Base-by-base conservation (phyloP, 176 grass and related monocot genomes). In the Oryza glumipatula region DNA sequence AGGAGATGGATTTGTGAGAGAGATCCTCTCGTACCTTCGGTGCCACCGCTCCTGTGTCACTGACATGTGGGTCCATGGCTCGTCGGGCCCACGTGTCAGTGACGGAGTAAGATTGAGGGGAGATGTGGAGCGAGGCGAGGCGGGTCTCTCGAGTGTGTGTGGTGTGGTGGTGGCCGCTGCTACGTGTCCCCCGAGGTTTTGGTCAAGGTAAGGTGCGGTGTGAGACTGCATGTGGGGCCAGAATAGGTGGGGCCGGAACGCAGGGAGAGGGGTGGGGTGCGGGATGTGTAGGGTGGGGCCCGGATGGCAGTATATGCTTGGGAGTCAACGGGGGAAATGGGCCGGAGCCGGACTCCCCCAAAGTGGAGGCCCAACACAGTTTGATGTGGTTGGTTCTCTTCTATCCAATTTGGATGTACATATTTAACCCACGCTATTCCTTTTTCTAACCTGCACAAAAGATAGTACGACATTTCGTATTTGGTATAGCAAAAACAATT, bases 171-270 rank as follows among this genome's bases (percentile, higher is more conserved):
- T 48, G 47, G 17, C 16, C 4, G 4, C 43, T 49, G 66, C 58
- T 86, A 49, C 47, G 68, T 23, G 47, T 0, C 68, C 84, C 84
- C 16, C 23, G 23, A 13, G 1, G 7, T 4, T 7, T 68, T 0
- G 16, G 11, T 43, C 65, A 54, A 22, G 21, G 3, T 81, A 0
- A 9, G 10, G 0, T 7, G 1, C 0, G 0, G 0, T 24, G 26
- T 9, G 2, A 6, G 7, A 9, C 49, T 80, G 76, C 0, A 5
- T 5, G 10, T 73, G 78, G 44, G 10, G 35, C 2, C 54, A 5
- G 0, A 0, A 1, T 0, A 28, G 0, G 10, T 73, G 78, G 44
- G 82, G 3, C 56, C 78, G 0, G 0, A 0, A 0, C 0, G 4
- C 67, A 72, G 66, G 32, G 72, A 33, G 2, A 0, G 0, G 1